Evolutionary conservation across 495 filamentous ascomycete species (phyloP).

Genomic region (Amphirosellinia nigrospora): DNA sequence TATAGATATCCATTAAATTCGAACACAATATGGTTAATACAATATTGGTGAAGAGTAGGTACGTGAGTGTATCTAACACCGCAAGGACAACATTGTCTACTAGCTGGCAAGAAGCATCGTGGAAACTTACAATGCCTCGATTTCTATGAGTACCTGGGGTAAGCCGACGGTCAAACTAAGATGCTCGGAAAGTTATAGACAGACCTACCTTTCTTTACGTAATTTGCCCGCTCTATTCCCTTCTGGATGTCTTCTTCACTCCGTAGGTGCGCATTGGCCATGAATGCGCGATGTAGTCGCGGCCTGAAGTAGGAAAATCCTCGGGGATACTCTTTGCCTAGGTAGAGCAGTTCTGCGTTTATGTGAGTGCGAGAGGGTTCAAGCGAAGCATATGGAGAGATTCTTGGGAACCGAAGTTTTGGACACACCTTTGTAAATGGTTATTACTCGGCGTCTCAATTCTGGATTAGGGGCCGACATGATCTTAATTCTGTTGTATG

Average conservation of each 20-base stretch:
- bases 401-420: background rate
- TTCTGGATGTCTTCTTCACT: constrained; percentile 77
- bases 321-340: constrained; percentile 86
- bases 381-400: background rate
- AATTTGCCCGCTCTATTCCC: constrained; percentile 79
- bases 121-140: constrained; percentile 83
- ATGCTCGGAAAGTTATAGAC: background rate
- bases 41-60: background rate
- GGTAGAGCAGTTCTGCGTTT: constrained; percentile 73
- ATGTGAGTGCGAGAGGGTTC: background rate
- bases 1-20: constrained; percentile 4
- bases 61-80: background rate
- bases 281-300: constrained; percentile 84
- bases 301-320: constrained; percentile 85
- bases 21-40: background rate
- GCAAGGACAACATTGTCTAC: background rate
- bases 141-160: constrained; percentile 60
- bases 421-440: constrained; percentile 83
- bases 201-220: constrained; percentile 80
- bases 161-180: background rate
- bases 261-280: constrained; percentile 68
- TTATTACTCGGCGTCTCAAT: constrained; percentile 80
- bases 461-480: constrained; percentile 51
- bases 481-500: background rate
- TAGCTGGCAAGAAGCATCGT: background rate